Base-by-base conservation (phyloP, 2,329 filamentous ascomycete species). In the Taxawa tesnikishii region DNA sequence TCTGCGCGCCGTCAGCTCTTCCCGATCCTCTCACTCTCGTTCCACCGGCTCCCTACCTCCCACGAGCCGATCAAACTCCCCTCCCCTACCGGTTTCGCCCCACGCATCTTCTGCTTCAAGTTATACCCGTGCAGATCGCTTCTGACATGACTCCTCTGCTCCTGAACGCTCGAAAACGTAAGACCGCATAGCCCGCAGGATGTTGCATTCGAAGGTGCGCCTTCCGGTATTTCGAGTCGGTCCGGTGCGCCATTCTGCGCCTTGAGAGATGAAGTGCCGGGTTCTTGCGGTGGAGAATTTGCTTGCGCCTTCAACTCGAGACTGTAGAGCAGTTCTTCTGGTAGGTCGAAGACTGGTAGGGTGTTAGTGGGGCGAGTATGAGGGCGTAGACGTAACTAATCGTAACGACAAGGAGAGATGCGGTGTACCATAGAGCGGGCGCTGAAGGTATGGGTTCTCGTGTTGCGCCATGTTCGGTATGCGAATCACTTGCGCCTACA, bases 111-210 rank as follows among this genome's bases (percentile, higher is more conserved):
- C 52, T 88, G 82, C 58, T 94, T 96, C 39, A 96, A 60, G 53
- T 98, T 98, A 60, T 94, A 98, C 42, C 79, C 73, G 55, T 98
- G 90, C 29, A 92, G 67, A 49, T 98, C 90, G 7, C 88, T 94
- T 47, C 83, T 81, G 36, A 83, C 75, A 57, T 98, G 90, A 37
- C 74, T 70, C 39, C 83, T 73, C 52, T 96, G 88, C 39, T 96
- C 88, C 38, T 75, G 67, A 6, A 93, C 68, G 7, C 68, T 78
- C 18, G 67, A 50, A 47, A 92, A 94, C 4, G 69, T 63, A 23
- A 85, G 67, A 24, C 68, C 65, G 58, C 90, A 98, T 4, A 96
- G 67, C 1, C 78, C 75, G 54, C 90, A 98, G 10, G 83, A 72
- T 37, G 82, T 85, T 5, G 81, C 70, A 23, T 70, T 67, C 38